A percentile compares a stretch with the other conserved stretches of the same genome.
Conservation (phyloP, 208 protist genomes). For the Trypanosomatidae sp. region DNA sequence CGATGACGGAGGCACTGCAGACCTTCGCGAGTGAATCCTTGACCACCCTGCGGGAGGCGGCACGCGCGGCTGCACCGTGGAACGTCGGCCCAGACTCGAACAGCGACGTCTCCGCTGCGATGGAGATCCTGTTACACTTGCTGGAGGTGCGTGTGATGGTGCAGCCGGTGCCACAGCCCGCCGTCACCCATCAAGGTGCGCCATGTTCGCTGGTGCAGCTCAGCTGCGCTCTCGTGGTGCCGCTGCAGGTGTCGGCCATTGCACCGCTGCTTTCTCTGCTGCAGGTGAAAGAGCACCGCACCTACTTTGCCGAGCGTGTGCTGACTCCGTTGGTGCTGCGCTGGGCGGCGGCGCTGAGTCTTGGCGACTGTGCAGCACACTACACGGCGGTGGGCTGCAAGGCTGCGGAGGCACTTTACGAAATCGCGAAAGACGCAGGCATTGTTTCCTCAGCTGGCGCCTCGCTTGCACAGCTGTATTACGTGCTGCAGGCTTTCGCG, state of each 20-base stretch:
- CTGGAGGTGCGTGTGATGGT: constrained; percentile 30
- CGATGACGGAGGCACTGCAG: constrained; percentile 22
- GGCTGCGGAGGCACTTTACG: constrained; percentile 25
- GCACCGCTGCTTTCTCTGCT: constrained; percentile 41
- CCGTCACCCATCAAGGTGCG: background rate
- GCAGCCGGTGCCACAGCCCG: constrained; percentile 8
- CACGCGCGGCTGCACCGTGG: constrained; percentile 36
- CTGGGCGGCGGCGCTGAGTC: constrained; percentile 30
- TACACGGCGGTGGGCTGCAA: constrained; percentile 28
- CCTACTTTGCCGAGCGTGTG: constrained; percentile 36
- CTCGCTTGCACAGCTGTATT: constrained; percentile 24
- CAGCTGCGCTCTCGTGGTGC: constrained; percentile 25
- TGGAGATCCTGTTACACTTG: constrained; percentile 54
- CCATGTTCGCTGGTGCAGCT: constrained; percentile 26
- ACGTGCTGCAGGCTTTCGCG: constrained; percentile 36
- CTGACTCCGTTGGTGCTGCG: constrained; percentile 30
- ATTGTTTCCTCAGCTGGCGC: too few relatives aligned
- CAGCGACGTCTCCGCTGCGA: constrained; percentile 33
- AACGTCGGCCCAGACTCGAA: constrained; percentile 26
- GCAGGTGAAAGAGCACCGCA: constrained; percentile 19
- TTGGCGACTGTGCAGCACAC: constrained; percentile 7
- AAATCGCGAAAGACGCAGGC: constrained; percentile 8
- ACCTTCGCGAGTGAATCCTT: constrained; percentile 18
- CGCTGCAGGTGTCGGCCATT: constrained; percentile 38
- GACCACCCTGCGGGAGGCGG: constrained; percentile 13